Percentiles rank a stretch among this genome's conserved stretches.
Conservation (phyloP, 1,139 yeast genomes). For the Hemisphaericaspora xylofermentans region DNA sequence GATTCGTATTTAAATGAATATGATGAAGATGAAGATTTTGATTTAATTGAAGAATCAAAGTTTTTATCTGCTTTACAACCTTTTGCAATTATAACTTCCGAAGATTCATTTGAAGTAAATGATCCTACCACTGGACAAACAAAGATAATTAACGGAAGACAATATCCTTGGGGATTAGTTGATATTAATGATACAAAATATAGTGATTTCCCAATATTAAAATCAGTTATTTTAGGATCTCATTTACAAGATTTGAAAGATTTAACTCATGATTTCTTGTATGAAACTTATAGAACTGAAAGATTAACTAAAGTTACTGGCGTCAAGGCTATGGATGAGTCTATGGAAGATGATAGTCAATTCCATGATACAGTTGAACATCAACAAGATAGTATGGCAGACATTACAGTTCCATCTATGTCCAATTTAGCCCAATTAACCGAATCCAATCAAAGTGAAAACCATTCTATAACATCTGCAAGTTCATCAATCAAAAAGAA, state of each 20-base stretch:
- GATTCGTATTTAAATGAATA: slow-evolving; percentile 44
- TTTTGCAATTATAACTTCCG: slow-evolving; percentile 84
- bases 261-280: slow-evolving; percentile 85
- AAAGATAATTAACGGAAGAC: slow-evolving; percentile 68
- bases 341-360: slow-evolving; percentile 17
- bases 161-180: slow-evolving; percentile 93
- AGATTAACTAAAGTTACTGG: slow-evolving; percentile 57
- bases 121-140: slow-evolving; percentile 54
- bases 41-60: slow-evolving; percentile 77
- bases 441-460: slow-evolving; percentile 13
- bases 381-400: slow-evolving; percentile 9
- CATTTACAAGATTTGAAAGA: slow-evolving; percentile 93
- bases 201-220: slow-evolving; percentile 80
- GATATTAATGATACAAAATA: slow-evolving; percentile 79
- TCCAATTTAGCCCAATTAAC: slow-evolving; percentile 65
- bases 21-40: slow-evolving; percentile 63
- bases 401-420: slow-evolving; percentile 53
- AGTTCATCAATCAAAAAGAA: slow-evolving; percentile 26
- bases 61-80: slow-evolving; percentile 77
- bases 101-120: slow-evolving; percentile 45
- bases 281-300: slow-evolving; percentile 91
- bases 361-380: slow-evolving; percentile 34
- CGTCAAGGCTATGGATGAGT: slow-evolving; percentile 25
- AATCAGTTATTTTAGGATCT: slow-evolving; percentile 84
- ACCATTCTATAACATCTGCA: slow-evolving; percentile 25